Percentiles rank a stretch among this genome's conserved stretches.
Conservation (phyloP, 148 eudicot genomes). For the Camellia japonica region DNA sequence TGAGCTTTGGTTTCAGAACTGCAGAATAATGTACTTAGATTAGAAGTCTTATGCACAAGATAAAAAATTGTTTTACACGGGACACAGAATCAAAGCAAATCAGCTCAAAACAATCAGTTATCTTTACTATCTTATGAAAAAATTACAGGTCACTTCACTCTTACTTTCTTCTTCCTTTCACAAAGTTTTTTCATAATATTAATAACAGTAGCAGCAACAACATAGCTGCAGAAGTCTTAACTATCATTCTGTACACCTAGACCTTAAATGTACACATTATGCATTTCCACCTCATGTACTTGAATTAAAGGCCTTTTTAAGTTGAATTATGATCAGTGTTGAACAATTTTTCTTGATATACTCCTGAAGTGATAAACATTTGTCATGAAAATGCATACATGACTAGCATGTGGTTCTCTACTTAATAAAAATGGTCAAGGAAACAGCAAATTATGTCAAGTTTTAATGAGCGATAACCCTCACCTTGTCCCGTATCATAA, state of each 20-base stretch:
- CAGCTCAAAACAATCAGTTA: background rate
- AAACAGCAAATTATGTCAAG: background rate
- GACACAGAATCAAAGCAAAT: background rate
- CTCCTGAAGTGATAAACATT: background rate
- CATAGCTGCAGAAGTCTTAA: background rate
- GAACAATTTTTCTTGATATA: background rate
- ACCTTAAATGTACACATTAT: background rate
- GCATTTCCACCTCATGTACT: background rate
- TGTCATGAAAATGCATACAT: background rate
- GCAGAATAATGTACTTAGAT: background rate
- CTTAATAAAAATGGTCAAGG: background rate
- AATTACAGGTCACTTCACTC: background rate
- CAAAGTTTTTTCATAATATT: background rate
- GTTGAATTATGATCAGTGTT: background rate
- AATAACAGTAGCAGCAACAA: background rate
- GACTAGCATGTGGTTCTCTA: background rate
- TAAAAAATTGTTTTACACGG: background rate
- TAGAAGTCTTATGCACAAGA: background rate
- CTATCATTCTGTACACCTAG: background rate
- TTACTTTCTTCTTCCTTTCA: slow-evolving; percentile 6
- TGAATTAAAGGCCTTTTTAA: background rate
- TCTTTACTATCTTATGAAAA: background rate
- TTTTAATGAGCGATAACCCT: slow-evolving; percentile 1
- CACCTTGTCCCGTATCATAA: slow-evolving; percentile 52
- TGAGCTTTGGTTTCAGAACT: slow-evolving; percentile 58